These are phyloP conservation scores for Yarrowia phangngaensis DNA, from an alignment of 805 yeast genomes.

Conservation along the genomic window DNA sequence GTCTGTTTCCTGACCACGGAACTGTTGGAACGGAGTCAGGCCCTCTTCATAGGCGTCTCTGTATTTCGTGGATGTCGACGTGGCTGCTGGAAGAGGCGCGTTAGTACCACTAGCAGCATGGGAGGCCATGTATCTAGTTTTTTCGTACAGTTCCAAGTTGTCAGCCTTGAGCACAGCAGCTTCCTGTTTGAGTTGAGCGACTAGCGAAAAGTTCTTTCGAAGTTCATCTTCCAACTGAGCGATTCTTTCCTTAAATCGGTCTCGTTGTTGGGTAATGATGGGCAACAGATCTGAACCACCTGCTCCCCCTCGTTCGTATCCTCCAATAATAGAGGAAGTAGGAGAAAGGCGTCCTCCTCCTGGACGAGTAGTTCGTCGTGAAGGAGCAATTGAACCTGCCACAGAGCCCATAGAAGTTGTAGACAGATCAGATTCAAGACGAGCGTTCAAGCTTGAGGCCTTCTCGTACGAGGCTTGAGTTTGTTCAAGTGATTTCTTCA, in stretches of 20 bases:
- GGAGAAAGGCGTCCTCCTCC: conserved; percentile 43
- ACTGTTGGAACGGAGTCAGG: conserved; percentile 77
- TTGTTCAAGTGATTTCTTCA: conserved; percentile 37
- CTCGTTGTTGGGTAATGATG: conserved; percentile 91
- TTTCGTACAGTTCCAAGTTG: conserved; percentile 74
- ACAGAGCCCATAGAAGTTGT: conserved; percentile 37
- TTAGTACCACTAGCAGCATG: conserved; percentile 15
- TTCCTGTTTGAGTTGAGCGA: conserved; percentile 62
- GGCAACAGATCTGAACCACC: conserved; percentile 60
- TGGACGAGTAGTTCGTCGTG: conserved; percentile 32
- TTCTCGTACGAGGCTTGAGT: conserved; percentile 6
- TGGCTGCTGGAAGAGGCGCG: conserved; percentile 27
- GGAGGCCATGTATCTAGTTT: conserved; percentile 43
- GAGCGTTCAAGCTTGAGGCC: conserved; percentile 46
- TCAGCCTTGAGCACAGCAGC: conserved; percentile 62
- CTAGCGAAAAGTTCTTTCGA: conserved; percentile 52
- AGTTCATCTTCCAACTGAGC: conserved; percentile 79
- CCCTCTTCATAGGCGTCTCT: conserved; percentile 67
- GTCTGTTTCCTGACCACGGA: conserved; percentile 72
- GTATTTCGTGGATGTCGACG: conserved; percentile 42
- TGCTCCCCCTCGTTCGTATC: conserved; percentile 30
- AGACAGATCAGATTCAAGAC: conserved; percentile 71
- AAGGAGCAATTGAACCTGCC: conserved; percentile 38
- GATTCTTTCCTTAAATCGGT: conserved; percentile 79
- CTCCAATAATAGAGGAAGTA: conserved; percentile 40